A percentile compares a stretch with the other conserved stretches of the same genome.
phyloP scores from a whole-genome alignment of 176 grass and related monocot species.

The Carex scoparia region DNA sequence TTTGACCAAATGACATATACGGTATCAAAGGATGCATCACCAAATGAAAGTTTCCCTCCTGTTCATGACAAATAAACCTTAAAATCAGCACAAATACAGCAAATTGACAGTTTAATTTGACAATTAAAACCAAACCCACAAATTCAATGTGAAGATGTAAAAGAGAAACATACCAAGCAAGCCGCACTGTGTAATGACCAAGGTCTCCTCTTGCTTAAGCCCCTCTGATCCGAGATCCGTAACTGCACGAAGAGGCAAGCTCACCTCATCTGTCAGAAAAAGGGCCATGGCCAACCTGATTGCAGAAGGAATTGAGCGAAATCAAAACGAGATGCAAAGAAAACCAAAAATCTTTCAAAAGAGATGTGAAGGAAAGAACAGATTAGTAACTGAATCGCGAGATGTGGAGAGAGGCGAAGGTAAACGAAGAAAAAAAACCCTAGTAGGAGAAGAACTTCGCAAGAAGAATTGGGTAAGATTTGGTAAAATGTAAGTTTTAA shows the following conservation, averaged over 20 bases:
- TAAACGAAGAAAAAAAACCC: not conserved
- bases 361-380: not conserved
- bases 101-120: not conserved
- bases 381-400: not conserved
- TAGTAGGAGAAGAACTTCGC: not conserved
- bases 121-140: not conserved
- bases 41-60: slow-evolving; percentile 60
- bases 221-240: slow-evolving; percentile 47
- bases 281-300: slow-evolving; percentile 38
- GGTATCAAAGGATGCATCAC: slow-evolving; percentile 48
- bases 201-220: slow-evolving; percentile 47
- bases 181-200: slow-evolving; percentile 68
- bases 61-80: slow-evolving; percentile 1
- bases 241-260: slow-evolving; percentile 46
- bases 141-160: not conserved
- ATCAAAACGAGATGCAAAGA: not conserved
- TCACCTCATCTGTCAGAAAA: slow-evolving; percentile 64
- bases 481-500: not conserved
- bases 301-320: not conserved
- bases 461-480: not conserved
- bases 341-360: not conserved
- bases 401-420: not conserved
- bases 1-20: slow-evolving; percentile 48
- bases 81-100: not conserved
- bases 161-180: slow-evolving; percentile 41